These are phyloP conservation scores for Trichoderma atrobrunneum DNA, from an alignment of 2,329 filamentous ascomycete genomes.

Conservation along the genomic window DNA sequence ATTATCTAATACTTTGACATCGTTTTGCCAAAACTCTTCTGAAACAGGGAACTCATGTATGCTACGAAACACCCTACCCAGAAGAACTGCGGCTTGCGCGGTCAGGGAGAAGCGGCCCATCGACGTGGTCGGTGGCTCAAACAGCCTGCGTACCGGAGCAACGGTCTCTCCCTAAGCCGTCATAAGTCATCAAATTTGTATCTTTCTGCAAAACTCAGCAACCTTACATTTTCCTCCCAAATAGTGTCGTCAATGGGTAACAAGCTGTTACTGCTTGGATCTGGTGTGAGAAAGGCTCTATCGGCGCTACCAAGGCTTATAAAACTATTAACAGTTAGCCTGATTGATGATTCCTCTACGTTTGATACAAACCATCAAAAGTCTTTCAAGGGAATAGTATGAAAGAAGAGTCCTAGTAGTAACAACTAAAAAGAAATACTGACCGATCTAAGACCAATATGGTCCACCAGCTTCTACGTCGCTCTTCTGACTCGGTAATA, in stretches of 20 bases:
- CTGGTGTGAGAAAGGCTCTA: not conserved
- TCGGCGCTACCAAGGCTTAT: not conserved
- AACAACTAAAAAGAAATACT: not conserved
- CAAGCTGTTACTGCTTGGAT: not conserved
- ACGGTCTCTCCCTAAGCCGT: not conserved
- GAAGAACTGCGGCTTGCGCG: not conserved
- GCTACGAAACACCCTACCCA: slow-evolving; percentile 1
- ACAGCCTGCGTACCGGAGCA: not conserved
- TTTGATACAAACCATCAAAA: not conserved
- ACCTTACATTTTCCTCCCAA: not conserved
- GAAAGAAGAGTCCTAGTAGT: not conserved
- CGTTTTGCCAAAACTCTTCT: slow-evolving; percentile 1
- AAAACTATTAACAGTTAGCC: not conserved
- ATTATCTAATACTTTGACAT: not conserved
- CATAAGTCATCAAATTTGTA: not conserved
- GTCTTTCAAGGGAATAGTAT: not conserved
- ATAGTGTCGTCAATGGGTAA: not conserved
- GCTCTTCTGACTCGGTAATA: not conserved
- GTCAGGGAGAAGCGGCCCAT: slow-evolving; percentile 5
- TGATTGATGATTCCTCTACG: not conserved
- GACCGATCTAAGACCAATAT: not conserved
- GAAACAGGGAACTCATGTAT: not conserved
- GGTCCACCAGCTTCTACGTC: not conserved
- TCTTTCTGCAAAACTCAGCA: not conserved
- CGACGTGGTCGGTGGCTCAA: not conserved